Percentiles rank a stretch among this genome's conserved stretches.
phyloP scores from a whole-genome alignment of 164 flowering plant species.

The Vitis cinerea region DNA sequence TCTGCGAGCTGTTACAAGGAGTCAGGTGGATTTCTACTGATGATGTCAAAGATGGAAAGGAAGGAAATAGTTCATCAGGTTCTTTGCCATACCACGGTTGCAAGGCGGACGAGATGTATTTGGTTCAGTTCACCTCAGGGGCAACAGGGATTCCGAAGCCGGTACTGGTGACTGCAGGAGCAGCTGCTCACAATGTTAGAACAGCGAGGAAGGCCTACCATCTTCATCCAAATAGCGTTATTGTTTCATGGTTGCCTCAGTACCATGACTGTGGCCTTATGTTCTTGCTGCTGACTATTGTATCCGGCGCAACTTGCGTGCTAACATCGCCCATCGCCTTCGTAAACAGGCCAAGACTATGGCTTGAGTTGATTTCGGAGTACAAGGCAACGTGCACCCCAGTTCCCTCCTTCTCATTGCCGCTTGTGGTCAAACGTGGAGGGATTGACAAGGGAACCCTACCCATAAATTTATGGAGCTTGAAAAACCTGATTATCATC shows the following conservation, averaged over 20 bases:
- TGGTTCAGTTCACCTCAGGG: conserved; percentile 78
- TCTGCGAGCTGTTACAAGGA: conserved; percentile 25
- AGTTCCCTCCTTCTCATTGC: conserved; percentile 70
- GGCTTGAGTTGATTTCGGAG: conserved; percentile 61
- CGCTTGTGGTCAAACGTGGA: conserved; percentile 58
- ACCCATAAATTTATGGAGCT: conserved; percentile 32
- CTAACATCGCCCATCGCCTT: conserved; percentile 53
- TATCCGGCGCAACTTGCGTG: conserved; percentile 63
- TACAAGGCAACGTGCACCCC: conserved; percentile 64
- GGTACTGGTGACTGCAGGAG: conserved; percentile 64
- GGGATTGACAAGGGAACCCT: conserved; percentile 28
- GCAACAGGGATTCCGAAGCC: conserved; percentile 74
- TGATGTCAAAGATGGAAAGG: conserved; percentile 20
- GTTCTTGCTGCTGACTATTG: conserved; percentile 58
- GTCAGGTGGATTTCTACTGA: conserved; percentile 50
- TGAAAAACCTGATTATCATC: conserved; percentile 60
- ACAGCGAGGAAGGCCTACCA: conserved; percentile 62
- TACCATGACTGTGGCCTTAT: conserved; percentile 82
- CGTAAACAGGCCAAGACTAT: conserved; percentile 47
- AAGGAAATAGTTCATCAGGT: not conserved
- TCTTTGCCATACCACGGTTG: conserved; percentile 40
- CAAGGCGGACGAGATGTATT: conserved; percentile 46
- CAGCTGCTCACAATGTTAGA: conserved; percentile 78
- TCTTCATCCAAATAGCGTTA: conserved; percentile 58
- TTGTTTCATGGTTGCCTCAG: conserved; percentile 78